These are phyloP conservation scores for Coffea canephora DNA, from an alignment of 257 asterid genomes.

Conservation along the genomic window DNA sequence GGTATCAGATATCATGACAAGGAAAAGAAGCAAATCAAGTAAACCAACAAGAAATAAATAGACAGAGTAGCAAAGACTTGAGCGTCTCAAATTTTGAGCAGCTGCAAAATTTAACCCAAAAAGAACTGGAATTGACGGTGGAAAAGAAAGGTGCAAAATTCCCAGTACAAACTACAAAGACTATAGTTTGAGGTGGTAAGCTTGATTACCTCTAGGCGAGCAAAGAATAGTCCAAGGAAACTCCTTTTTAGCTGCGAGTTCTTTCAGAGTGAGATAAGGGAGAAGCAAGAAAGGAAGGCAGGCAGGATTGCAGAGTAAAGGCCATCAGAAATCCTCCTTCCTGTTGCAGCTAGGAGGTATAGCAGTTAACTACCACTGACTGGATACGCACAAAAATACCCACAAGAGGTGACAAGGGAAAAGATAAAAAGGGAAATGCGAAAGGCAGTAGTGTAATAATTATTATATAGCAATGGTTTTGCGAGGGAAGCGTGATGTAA, in stretches of 20 bases:
- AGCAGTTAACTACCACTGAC: neutral
- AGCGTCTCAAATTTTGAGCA: neutral
- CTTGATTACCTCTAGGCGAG: neutral
- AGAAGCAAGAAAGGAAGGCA: neutral
- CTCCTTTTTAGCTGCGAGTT: neutral
- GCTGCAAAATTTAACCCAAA: neutral
- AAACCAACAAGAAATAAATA: neutral
- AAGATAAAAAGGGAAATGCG: neutral
- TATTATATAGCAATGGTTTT: no score
- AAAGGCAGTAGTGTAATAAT: no score
- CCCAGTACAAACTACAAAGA: neutral
- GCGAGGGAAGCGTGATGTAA: no score
- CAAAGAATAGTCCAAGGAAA: neutral
- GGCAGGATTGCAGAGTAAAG: neutral
- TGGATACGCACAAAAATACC: neutral
- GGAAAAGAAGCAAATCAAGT: neutral
- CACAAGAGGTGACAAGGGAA: no score
- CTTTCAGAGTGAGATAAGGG: conserved; percentile 1
- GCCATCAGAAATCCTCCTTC: no score
- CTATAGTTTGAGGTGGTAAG: conserved; percentile 9
- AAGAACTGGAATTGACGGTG: no score
- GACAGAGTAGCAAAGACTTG: neutral
- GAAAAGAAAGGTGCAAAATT: neutral
- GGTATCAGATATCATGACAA: neutral
- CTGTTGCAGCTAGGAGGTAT: no score